Conservation (phyloP, 2,329 filamentous ascomycete genomes). For the Penicillium hordei region DNA sequence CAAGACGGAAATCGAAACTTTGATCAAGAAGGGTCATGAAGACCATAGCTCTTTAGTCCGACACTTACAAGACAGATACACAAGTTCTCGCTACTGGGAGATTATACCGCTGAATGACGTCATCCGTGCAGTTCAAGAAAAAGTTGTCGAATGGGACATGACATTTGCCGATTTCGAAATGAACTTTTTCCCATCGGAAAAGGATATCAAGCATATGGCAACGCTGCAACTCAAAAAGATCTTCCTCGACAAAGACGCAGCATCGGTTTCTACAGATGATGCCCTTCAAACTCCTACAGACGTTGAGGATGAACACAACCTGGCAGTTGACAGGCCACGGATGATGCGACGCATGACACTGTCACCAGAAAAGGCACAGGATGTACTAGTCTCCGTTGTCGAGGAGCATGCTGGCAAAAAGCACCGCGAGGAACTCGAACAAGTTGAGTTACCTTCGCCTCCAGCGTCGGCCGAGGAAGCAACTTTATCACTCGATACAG, state of each 20-base stretch:
- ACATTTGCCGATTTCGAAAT: constrained; percentile 87
- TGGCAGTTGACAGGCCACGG: constrained; percentile 33
- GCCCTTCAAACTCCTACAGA: constrained; percentile 50
- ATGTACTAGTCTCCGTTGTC: constrained; percentile 64
- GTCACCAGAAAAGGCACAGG: constrained; percentile 62
- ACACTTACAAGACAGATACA: constrained; percentile 85
- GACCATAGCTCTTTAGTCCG: constrained; percentile 73
- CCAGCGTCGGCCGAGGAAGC: constrained; percentile 25
- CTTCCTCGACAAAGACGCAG: constrained; percentile 81
- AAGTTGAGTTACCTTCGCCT: constrained; percentile 15
- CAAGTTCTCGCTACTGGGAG: constrained; percentile 93
- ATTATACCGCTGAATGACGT: constrained; percentile 90
- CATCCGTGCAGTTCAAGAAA: constrained; percentile 86
- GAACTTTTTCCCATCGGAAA: constrained; percentile 90
- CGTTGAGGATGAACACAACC: constrained; percentile 29
- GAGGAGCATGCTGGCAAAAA: constrained; percentile 58
- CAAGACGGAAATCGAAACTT: constrained; percentile 73
- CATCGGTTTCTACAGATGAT: constrained; percentile 71
- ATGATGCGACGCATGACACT: constrained; percentile 47
- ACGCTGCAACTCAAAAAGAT: constrained; percentile 92
- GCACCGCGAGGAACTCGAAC: constrained; percentile 23
- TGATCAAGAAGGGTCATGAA: constrained; percentile 77
- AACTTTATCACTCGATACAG: constrained; percentile 20
- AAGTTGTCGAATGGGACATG: constrained; percentile 89
- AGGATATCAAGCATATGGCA: constrained; percentile 88